Percentiles rank a stretch among this genome's conserved stretches.
phyloP scores from a whole-genome alignment of 148 eudicot genomes.

The Arctostaphylos glauca region DNA sequence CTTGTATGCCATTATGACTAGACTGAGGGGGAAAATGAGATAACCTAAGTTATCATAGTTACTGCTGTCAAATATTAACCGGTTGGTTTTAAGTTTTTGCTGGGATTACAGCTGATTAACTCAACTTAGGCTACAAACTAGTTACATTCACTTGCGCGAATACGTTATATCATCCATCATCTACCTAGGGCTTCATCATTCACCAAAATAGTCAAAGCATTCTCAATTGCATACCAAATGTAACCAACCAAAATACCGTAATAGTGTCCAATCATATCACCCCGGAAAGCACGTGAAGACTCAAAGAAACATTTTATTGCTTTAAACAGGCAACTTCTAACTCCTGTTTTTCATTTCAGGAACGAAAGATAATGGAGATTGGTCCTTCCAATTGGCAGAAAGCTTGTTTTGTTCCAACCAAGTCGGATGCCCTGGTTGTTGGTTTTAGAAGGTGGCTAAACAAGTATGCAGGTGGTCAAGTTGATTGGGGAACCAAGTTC shows the following conservation, averaged over 20 bases:
- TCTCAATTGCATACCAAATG: too few species aligned
- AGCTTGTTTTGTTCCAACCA: conserved; percentile 77
- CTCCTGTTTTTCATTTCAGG: conserved; percentile 32
- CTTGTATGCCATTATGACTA: neutral
- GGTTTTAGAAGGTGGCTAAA: conserved; percentile 75
- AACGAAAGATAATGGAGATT: conserved; percentile 54
- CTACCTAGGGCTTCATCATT: too few species aligned
- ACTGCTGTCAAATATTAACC: neutral
- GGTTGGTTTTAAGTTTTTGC: neutral
- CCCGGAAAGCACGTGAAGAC: too few species aligned
- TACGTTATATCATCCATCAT: too few species aligned
- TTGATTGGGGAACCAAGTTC: conserved; percentile 64
- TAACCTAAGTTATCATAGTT: neutral
- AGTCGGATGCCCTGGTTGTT: conserved; percentile 66
- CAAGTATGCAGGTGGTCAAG: conserved; percentile 59
- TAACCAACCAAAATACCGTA: too few species aligned
- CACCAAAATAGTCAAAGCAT: too few species aligned
- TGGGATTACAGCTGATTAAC: neutral
- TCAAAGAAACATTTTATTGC: neutral
- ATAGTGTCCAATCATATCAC: too few species aligned
- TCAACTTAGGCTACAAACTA: neutral
- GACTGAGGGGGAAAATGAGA: neutral
- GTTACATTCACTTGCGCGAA: neutral
- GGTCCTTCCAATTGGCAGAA: conserved; percentile 83
- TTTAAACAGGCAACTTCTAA: neutral